Base-by-base conservation (phyloP, 305 asterid genomes). In the Rubia tinctorum region DNA sequence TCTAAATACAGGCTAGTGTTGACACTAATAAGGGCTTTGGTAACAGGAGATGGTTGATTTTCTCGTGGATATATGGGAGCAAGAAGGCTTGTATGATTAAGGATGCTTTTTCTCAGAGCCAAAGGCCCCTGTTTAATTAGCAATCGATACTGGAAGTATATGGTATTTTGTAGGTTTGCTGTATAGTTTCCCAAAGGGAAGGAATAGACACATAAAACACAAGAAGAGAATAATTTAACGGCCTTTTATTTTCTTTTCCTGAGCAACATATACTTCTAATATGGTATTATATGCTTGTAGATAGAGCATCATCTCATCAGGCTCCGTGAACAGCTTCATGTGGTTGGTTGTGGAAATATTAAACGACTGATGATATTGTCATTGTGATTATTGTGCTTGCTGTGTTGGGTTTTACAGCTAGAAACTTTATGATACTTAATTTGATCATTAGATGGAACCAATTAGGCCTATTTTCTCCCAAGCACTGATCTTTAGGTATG, bases 1-100 rank as follows among this genome's bases (percentile, higher is more conserved):
- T 63, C 66, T 64, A 45, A 55, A 10, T 23, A 76, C 25, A 10
- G 65, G 18, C 27, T 58, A 56, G 56, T 11, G 5, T 71, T 76
- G 68, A 79, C 61, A 40, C 22, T 72, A 53, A 1, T 74, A 25
- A 42, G 18, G 43, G 73, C 25, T 67, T 55, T 63, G 53, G 69
- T 74, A 58, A 65, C 84, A 89, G 97, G 95, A 91, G 78, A 91
- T 91, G 90, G 91, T 89, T 7, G 95, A 91, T 71, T 89, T 91
- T 72, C 93, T 91, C 58, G 93, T 86, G 15, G 97, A 91, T 71
- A 77, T 84, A 76, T 91, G 97, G 97, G 97, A 91, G 80, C 91
- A 86, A 73, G 97, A 91, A 75, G 90, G 95, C 43, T 64, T 89
- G 77, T 89, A 80, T 66, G 88, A 86, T 14, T 88, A 83, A 83